Conservation (phyloP, 148 eudicot genomes). For the Persicaria maculosa region DNA sequence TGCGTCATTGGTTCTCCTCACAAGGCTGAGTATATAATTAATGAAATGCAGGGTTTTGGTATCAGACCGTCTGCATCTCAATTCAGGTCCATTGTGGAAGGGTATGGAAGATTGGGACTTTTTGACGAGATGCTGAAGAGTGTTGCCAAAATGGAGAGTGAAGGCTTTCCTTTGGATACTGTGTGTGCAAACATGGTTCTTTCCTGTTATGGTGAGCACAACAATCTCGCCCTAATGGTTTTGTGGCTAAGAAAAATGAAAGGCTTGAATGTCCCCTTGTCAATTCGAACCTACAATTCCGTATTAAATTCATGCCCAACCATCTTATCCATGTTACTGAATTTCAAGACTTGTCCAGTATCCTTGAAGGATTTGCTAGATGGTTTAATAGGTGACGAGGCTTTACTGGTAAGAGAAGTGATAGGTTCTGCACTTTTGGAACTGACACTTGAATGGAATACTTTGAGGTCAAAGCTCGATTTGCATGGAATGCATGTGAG, state of each 20-base stretch:
- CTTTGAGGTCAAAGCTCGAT: constrained; percentile 55
- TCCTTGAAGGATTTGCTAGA: constrained; percentile 40
- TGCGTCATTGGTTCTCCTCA: constrained; percentile 51
- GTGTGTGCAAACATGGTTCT: constrained; percentile 80
- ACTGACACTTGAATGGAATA: constrained; percentile 43
- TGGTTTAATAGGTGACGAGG: constrained; percentile 33
- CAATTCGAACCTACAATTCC: constrained; percentile 65
- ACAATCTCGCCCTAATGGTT: constrained; percentile 43
- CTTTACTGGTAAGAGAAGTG: constrained; percentile 44
- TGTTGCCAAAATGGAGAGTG: constrained; percentile 43
- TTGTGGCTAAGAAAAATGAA: constrained; percentile 57
- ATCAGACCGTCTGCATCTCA: constrained; percentile 51
- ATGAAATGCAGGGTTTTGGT: constrained; percentile 39
- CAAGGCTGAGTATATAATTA: constrained; percentile 52
- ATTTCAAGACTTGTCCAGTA: constrained; percentile 40
- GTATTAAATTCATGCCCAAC: constrained; percentile 64
- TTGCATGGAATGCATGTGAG: constrained; percentile 79
- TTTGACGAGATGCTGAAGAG: constrained; percentile 57
- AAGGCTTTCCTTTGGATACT: constrained; percentile 50
- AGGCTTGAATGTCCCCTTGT: constrained; percentile 29
- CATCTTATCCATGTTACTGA: constrained; percentile 33
- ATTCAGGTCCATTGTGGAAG: constrained; percentile 54
- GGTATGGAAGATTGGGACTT: constrained; percentile 63
- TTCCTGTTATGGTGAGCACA: constrained; percentile 53
- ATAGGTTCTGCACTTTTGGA: constrained; percentile 35